Percentiles rank a stretch among this genome's conserved stretches.
These are phyloP conservation scores for Cucurbita ficifolia DNA, from an alignment of 306 rosid genomes.

Conservation along the genomic window DNA sequence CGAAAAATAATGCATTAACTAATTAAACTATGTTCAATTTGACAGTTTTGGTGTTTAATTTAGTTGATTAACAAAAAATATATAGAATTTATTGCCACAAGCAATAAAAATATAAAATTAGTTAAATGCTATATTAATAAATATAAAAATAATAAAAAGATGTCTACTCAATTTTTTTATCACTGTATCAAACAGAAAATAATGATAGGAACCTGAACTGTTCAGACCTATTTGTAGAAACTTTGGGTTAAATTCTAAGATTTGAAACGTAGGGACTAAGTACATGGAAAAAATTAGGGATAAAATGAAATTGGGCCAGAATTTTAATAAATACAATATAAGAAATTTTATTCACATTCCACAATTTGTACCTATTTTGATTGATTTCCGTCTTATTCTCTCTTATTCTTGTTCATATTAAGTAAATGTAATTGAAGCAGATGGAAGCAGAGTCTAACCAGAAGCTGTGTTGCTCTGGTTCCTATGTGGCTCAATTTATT, in stretches of 20 bases:
- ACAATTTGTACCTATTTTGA: neutral
- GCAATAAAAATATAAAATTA: neutral
- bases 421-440: neutral
- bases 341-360: neutral
- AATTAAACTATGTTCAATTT: neutral
- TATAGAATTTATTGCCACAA: neutral
- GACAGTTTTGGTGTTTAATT: neutral
- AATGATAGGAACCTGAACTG: neutral
- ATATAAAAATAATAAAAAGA: neutral
- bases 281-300: neutral
- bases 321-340: neutral
- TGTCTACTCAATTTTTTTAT: neutral
- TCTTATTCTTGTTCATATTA: neutral
- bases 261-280: neutral
- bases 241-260: neutral
- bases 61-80: neutral
- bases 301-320: neutral
- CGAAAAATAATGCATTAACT: neutral
- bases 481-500: neutral
- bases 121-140: neutral
- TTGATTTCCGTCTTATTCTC: neutral
- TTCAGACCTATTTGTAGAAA: neutral
- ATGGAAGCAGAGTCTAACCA: neutral
- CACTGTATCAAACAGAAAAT: neutral
- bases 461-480: neutral